Evolutionary conservation across 495 filamentous ascomycete species (phyloP).

Genomic region (Lasiosphaeria ovina): DNA sequence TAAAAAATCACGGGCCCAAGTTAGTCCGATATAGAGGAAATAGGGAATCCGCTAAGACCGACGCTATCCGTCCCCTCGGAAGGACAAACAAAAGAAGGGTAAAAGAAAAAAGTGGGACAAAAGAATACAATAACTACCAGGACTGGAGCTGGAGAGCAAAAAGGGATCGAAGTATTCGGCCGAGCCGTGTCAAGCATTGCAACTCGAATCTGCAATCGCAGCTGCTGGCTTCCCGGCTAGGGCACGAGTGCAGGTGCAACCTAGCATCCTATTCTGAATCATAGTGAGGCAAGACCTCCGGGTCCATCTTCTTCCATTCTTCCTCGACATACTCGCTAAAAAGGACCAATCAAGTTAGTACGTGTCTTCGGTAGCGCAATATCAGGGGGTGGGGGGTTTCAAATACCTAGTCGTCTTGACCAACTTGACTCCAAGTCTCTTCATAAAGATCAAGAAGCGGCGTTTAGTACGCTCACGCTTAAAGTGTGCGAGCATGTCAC

Average conservation of each 20-base stretch:
- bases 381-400: not conserved
- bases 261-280: slow-evolving; percentile 14
- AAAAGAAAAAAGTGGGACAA: not conserved
- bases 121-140: not conserved
- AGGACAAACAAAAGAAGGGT: not conserved
- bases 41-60: not conserved
- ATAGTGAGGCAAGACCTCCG: slow-evolving; percentile 21
- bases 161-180: too few relatives aligned
- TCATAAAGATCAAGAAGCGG: slow-evolving; percentile 41
- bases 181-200: too few relatives aligned
- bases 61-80: not conserved
- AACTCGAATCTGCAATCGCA: too few relatives aligned
- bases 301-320: slow-evolving; percentile 18
- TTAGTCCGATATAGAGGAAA: too few relatives aligned
- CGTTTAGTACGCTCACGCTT: slow-evolving; percentile 47
- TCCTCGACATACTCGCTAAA: slow-evolving; percentile 19
- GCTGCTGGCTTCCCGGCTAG: not conserved
- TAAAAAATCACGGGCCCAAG: too few relatives aligned
- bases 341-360: not conserved
- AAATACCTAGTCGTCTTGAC: slow-evolving; percentile 35
- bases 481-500: slow-evolving; percentile 42
- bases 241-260: not conserved
- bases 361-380: not conserved
- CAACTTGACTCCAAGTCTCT: slow-evolving; percentile 39
- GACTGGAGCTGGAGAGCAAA: too few relatives aligned